These are phyloP conservation scores for Salmacisia buchloeana DNA, from an alignment of 1,284 basidiomycete species.

Conservation along the genomic window DNA sequence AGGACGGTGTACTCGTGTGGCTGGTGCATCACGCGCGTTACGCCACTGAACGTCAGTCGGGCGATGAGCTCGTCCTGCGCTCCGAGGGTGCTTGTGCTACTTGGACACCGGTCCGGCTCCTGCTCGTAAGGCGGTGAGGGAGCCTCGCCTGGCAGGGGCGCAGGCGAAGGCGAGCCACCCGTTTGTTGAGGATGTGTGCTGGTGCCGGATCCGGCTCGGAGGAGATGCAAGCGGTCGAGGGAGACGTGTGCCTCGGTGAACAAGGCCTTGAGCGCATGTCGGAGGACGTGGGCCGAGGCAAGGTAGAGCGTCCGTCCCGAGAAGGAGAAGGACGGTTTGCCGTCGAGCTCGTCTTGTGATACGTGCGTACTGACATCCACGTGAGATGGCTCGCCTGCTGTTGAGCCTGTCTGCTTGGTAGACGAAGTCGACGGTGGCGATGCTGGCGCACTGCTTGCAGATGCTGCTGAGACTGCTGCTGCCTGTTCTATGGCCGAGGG, in stretches of 20 bases:
- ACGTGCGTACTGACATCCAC: background rate
- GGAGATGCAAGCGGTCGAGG: slow-evolving; percentile 20
- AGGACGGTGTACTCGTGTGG: slow-evolving; percentile 43
- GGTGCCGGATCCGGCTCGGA: background rate
- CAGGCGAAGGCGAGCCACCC: background rate
- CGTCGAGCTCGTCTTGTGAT: background rate
- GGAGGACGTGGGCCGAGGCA: slow-evolving; percentile 33
- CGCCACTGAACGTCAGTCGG: slow-evolving; percentile 37
- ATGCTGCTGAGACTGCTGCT: too few species aligned
- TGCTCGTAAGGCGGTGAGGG: slow-evolving; percentile 5
- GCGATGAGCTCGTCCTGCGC: slow-evolving; percentile 28
- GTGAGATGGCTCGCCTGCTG: background rate
- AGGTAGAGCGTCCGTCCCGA: slow-evolving; percentile 39
- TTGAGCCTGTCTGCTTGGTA: background rate
- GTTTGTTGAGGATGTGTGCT: background rate
- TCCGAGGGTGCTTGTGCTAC: background rate
- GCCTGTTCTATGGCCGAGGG: background rate
- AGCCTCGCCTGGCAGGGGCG: background rate
- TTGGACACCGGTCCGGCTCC: background rate
- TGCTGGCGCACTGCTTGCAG: background rate
- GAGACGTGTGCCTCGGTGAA: slow-evolving; percentile 30
- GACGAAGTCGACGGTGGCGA: background rate
- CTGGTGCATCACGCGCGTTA: slow-evolving; percentile 28
- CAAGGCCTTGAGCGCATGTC: slow-evolving; percentile 33
- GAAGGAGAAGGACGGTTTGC: slow-evolving; percentile 31